These are phyloP conservation scores for Castanea mollissima DNA, from an alignment of 306 rosid genomes.

Conservation along the genomic window DNA sequence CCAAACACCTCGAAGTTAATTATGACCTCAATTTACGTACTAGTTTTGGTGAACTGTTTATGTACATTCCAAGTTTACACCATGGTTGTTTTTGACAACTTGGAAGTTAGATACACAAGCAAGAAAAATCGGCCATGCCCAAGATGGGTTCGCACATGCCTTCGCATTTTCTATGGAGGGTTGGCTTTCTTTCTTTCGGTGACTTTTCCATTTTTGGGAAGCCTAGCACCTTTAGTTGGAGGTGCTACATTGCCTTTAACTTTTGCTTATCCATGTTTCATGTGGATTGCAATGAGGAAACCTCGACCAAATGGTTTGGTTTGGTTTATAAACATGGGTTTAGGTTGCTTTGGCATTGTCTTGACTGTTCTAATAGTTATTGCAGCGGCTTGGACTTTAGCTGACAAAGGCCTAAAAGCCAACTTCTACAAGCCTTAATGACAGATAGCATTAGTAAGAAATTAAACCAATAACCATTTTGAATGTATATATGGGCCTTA, in stretches of 20 bases:
- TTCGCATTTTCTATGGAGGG: slow-evolving; percentile 56
- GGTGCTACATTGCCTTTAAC: slow-evolving; percentile 60
- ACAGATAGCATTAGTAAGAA: neutral
- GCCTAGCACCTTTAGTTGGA: slow-evolving; percentile 45
- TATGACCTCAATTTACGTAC: slow-evolving; percentile 37
- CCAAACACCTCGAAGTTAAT: slow-evolving; percentile 34
- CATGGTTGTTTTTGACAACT: slow-evolving; percentile 62
- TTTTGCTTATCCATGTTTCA: slow-evolving; percentile 71
- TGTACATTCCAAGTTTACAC: slow-evolving; percentile 58
- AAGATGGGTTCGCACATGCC: slow-evolving; percentile 16
- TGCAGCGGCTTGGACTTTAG: slow-evolving; percentile 46
- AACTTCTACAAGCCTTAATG: slow-evolving; percentile 57
- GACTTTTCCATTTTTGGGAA: slow-evolving; percentile 62
- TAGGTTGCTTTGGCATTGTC: slow-evolving; percentile 55
- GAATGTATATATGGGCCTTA: no score
- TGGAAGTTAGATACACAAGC: slow-evolving; percentile 42
- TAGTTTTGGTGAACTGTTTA: slow-evolving; percentile 40
- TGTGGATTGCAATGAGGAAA: slow-evolving; percentile 63
- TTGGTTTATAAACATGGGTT: slow-evolving; percentile 43
- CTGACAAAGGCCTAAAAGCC: slow-evolving; percentile 37
- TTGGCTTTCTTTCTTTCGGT: slow-evolving; percentile 44
- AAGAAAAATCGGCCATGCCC: slow-evolving; percentile 44
- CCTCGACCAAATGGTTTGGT: slow-evolving; percentile 25
- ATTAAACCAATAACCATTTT: neutral
- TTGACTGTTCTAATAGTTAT: slow-evolving; percentile 41